Conservation (phyloP, 352 stramenopile genomes). For the Phytophthora hybrid region DNA sequence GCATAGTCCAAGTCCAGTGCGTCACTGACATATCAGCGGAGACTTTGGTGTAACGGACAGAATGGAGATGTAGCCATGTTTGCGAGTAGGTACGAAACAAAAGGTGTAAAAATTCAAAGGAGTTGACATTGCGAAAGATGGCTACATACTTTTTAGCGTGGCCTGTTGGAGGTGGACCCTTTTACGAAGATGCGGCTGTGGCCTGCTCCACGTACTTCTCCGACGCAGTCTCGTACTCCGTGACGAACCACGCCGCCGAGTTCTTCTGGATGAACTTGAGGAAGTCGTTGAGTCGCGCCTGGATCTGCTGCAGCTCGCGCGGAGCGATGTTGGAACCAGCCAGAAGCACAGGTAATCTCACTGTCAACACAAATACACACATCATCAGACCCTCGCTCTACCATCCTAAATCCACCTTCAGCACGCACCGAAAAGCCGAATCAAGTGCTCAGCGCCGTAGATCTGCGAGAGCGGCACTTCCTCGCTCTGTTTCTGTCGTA, state of each 20-base stretch:
- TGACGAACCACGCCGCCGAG: conserved; percentile 70
- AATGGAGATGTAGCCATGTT: conserved; percentile 7
- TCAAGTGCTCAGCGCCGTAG: conserved; percentile 92
- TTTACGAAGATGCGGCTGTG: conserved; percentile 25
- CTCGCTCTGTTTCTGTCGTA: conserved; percentile 60
- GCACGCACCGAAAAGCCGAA: conserved; percentile 89
- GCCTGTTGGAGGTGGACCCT: background rate
- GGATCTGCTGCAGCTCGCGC: conserved; percentile 70
- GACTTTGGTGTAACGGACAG: background rate
- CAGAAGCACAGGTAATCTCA: conserved; percentile 84
- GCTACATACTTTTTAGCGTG: conserved; percentile 14
- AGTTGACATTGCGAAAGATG: conserved; percentile 6
- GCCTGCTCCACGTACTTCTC: conserved; percentile 66
- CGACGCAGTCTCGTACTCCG: conserved; percentile 66
- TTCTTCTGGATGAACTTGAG: conserved; percentile 88
- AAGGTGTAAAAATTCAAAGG: background rate
- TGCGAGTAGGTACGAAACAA: conserved; percentile 20
- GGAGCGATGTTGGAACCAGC: conserved; percentile 63
- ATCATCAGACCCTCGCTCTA: background rate
- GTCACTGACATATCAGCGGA: conserved; percentile 8
- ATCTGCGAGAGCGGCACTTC: conserved; percentile 85
- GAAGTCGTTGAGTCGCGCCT: conserved; percentile 83
- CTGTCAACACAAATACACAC: conserved; percentile 30
- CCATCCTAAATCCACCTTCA: background rate
- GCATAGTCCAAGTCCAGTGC: conserved; percentile 24